A percentile compares a stretch with the other conserved stretches of the same genome.
Evolutionary conservation across 805 yeast species (phyloP).

Genomic region (Candida sithepensis): DNA sequence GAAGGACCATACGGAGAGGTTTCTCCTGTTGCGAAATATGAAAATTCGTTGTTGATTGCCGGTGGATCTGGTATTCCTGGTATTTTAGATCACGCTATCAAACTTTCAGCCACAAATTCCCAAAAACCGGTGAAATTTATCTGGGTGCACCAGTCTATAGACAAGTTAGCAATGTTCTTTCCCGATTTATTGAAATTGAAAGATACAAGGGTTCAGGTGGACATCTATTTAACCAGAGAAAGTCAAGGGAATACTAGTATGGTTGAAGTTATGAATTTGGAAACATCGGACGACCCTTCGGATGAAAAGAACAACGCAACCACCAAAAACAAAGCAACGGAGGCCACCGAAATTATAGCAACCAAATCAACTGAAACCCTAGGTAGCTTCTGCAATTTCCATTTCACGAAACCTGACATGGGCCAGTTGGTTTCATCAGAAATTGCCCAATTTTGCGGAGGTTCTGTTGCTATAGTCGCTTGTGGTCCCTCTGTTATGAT

Average conservation of each 20-base stretch:
- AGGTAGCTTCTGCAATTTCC: slow-evolving; percentile 30
- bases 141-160: slow-evolving; percentile 57
- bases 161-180: slow-evolving; percentile 42
- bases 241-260: slow-evolving; percentile 7
- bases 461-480: slow-evolving; percentile 37
- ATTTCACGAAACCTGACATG: slow-evolving; percentile 39
- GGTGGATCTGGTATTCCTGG: slow-evolving; percentile 76
- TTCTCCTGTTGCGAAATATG: slow-evolving; percentile 44
- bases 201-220: slow-evolving; percentile 25
- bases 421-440: background rate
- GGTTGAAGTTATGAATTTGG: too few relatives aligned
- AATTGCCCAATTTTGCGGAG: slow-evolving; percentile 21
- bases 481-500: slow-evolving; percentile 46
- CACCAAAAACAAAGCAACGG: slow-evolving; percentile 7
- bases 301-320: slow-evolving; percentile 30
- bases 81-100: slow-evolving; percentile 35
- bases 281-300: slow-evolving; percentile 6
- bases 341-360: background rate
- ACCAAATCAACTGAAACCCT: slow-evolving; percentile 7
- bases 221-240: slow-evolving; percentile 38
- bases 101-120: slow-evolving; percentile 24
- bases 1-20: slow-evolving; percentile 73
- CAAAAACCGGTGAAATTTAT: slow-evolving; percentile 38
- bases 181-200: slow-evolving; percentile 35
- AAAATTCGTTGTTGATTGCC: slow-evolving; percentile 52